Evolutionary conservation across 441 rosid genomes (phyloP), one percentile per base, ranked within the genome.

Genomic region (Dalechampia spathulata): DNA sequence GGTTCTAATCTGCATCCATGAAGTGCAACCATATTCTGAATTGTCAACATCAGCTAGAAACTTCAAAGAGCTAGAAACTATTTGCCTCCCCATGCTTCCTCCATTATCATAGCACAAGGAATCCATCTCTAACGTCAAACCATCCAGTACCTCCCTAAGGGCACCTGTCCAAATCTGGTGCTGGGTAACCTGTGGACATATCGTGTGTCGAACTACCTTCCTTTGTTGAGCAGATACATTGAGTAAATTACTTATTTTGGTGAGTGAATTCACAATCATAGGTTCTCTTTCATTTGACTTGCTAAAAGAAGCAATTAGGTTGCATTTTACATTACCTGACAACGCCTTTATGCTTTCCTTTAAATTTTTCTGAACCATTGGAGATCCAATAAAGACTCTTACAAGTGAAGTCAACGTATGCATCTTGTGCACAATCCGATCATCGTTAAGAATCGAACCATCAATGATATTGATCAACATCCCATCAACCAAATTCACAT

Each of bases 1-100:
- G 2, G 92, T 79, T 15, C 69, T 67, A 52, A 83, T 79, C 39
- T 71, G 75, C 90, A 82, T 83, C 95, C 92, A 90, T 0, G 96
- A 79, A 66, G 82, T 56, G 28, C 79, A 71, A 20, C 81, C 85
- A 0, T 63, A 57, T 52, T 70, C 81, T 6, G 82, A 75, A 62
- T 67, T 57, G 17, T 69, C 62, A 28, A 75, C 56, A 30, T 82
- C 79, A 20, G 78, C 72, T 54, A 90, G 70, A 73, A 83, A 79
- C 68, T 73, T 75, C 37, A 85, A 72, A 65, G 90, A 87, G 66
- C 76, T 72, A 55, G 71, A 69, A 44, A 83, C 72, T 47, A 90
- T 83, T 75, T 90, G 96, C 62, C 58, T 75, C 5, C 73, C 86
- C 77, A 82, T 74, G 34, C 8, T 63, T 58, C 66, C 80, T 2